Percentiles rank a stretch among this genome's conserved stretches.
Conservation (phyloP, 176 grass and related monocot genomes). For the Avena eriantha region DNA sequence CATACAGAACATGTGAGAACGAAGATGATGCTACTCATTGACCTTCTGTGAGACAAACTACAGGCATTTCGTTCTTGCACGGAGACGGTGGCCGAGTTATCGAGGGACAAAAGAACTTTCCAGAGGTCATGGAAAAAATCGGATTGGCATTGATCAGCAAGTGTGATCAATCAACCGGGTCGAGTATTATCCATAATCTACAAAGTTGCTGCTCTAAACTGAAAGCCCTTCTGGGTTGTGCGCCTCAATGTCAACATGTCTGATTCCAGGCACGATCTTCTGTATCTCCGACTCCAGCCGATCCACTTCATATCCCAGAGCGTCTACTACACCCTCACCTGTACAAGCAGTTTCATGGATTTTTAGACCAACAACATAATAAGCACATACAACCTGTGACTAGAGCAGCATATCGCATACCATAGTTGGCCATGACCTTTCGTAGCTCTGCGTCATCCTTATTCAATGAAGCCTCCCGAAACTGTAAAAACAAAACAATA, state of each 20-base stretch:
- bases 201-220: constrained; percentile 49
- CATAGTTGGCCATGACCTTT: constrained; percentile 89
- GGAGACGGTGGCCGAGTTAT: neutral
- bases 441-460: constrained; percentile 72
- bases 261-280: constrained; percentile 92
- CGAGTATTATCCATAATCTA: constrained; percentile 31
- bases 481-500: constrained; percentile 55
- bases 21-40: neutral
- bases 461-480: constrained; percentile 68
- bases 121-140: neutral
- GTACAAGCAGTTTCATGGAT: neutral
- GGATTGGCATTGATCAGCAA: constrained; percentile 17
- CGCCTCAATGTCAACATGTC: constrained; percentile 94
- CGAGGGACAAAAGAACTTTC: neutral
- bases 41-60: constrained; percentile 13
- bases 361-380: constrained; percentile 25
- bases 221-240: constrained; percentile 89
- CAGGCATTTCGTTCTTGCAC: constrained; percentile 22
- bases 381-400: neutral
- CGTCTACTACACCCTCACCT: constrained; percentile 98
- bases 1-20: neutral
- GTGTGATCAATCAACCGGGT: constrained; percentile 14
- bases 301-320: constrained; percentile 91
- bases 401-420: constrained; percentile 51
- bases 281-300: constrained; percentile 94